These are phyloP conservation scores for Kwoniella sp. DNA, from an alignment of 768 basidiomycete species.

Conservation along the genomic window DNA sequence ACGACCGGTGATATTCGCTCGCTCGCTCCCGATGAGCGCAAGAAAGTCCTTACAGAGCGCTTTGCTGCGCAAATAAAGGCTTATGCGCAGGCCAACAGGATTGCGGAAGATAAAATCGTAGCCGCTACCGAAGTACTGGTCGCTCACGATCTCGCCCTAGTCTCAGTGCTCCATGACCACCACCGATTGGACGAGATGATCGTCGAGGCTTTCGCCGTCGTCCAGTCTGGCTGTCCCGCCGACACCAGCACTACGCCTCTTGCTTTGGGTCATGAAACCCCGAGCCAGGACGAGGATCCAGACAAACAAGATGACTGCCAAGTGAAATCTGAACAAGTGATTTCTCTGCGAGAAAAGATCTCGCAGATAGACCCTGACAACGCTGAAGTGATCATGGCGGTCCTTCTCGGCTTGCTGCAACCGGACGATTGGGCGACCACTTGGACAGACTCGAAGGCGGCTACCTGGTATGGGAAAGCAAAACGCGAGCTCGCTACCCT, in stretches of 20 bases:
- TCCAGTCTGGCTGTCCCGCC: background rate
- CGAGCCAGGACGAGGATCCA: background rate
- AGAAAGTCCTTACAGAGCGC: constrained; percentile 9
- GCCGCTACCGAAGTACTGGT: constrained; percentile 18
- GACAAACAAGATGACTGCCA: background rate
- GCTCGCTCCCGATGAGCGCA: constrained; percentile 17
- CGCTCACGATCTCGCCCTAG: constrained; percentile 17
- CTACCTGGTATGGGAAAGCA: constrained; percentile 17
- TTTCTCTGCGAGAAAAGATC: constrained; percentile 15
- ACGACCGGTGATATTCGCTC: constrained; percentile 28
- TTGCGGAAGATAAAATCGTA: background rate
- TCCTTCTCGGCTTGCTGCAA: constrained; percentile 10
- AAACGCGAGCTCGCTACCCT: constrained; percentile 5
- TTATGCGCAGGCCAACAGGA: background rate
- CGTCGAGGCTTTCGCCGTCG: constrained; percentile 12
- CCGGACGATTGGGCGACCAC: constrained; percentile 8
- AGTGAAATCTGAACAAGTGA: background rate
- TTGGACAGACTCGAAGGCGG: constrained; percentile 1
- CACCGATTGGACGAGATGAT: constrained; percentile 16
- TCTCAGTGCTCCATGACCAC: constrained; percentile 24
- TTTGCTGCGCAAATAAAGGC: constrained; percentile 8
- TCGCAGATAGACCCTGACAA: constrained; percentile 25
- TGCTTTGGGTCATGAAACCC: background rate
- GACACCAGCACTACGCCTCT: background rate
- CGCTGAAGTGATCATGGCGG: constrained; percentile 12